phyloP scores from a whole-genome alignment of 2,329 filamentous ascomycete genomes.

The Penicillium oxalicum region DNA sequence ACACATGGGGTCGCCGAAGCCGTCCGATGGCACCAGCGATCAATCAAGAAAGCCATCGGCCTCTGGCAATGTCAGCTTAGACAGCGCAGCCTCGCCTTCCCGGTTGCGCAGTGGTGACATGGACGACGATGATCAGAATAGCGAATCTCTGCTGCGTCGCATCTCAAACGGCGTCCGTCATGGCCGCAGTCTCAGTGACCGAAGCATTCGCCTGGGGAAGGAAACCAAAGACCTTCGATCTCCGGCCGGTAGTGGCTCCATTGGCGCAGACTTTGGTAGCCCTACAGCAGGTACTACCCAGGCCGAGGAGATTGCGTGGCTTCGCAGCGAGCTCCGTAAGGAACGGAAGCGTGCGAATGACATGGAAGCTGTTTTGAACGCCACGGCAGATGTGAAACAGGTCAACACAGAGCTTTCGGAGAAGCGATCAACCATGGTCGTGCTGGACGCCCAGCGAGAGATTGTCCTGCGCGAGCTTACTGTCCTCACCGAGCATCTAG shows the following conservation, averaged over 20 bases:
- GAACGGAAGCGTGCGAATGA: conserved; percentile 84
- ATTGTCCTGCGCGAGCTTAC: conserved; percentile 91
- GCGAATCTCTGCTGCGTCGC: conserved; percentile 74
- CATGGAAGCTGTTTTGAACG: conserved; percentile 57
- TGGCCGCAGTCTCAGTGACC: conserved; percentile 77
- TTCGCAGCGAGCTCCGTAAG: conserved; percentile 67
- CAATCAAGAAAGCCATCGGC: conserved; percentile 28
- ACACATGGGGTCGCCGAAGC: conserved; percentile 35
- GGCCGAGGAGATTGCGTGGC: conserved; percentile 58
- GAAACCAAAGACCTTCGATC: conserved; percentile 68
- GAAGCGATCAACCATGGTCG: conserved; percentile 92
- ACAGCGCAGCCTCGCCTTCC: conserved; percentile 57
- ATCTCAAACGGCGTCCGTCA: conserved; percentile 93
- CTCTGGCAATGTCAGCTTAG: conserved; percentile 39
- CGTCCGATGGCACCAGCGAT: conserved; percentile 24
- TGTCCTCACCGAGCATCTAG: conserved; percentile 80
- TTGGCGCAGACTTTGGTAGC: conserved; percentile 61
- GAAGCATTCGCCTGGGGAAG: conserved; percentile 50
- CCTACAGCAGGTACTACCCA: conserved; percentile 59
- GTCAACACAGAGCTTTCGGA: conserved; percentile 84
- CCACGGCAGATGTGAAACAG: conserved; percentile 59
- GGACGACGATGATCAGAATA: conserved; percentile 62
- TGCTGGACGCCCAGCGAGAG: conserved; percentile 88
- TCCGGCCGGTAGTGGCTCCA: conserved; percentile 49
- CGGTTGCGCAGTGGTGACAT: conserved; percentile 65